These are phyloP conservation scores for Ceratocystis diversiconidia DNA, from an alignment of 2,329 filamentous ascomycete genomes.

Conservation along the genomic window DNA sequence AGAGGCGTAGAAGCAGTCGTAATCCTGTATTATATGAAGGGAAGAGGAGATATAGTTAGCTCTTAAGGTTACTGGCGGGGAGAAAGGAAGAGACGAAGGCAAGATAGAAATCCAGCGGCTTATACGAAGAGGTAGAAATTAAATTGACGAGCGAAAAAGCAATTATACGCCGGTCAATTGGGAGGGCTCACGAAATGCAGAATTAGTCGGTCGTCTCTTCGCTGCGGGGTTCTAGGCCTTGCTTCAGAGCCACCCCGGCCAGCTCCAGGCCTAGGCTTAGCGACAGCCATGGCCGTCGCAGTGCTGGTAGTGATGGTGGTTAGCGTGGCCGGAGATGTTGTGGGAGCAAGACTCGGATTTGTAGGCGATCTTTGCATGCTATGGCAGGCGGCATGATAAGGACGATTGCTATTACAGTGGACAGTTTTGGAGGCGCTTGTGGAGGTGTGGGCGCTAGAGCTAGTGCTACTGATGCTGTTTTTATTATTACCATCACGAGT, in stretches of 20 bases:
- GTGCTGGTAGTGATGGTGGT: not conserved
- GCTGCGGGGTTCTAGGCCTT: not conserved
- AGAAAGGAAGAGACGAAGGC: not conserved
- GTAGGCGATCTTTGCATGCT: not conserved
- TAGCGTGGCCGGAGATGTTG: not conserved
- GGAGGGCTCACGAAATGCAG: slow-evolving; percentile 15
- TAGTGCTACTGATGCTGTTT: not conserved
- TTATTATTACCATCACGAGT: not conserved
- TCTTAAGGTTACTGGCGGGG: no score
- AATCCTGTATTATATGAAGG: slow-evolving; percentile 38
- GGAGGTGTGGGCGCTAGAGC: no score
- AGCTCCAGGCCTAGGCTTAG: not conserved
- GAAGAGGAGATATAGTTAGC: not conserved
- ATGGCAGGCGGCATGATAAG: not conserved
- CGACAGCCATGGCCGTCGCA: not conserved
- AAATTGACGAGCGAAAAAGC: not conserved
- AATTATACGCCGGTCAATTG: not conserved
- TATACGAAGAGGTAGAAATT: no score
- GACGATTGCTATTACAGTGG: not conserved
- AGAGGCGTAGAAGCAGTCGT: slow-evolving; percentile 90
- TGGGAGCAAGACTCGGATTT: not conserved
- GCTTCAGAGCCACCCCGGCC: not conserved
- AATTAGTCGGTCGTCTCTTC: slow-evolving; percentile 12
- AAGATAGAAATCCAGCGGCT: no score
- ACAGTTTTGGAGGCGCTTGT: no score